Base-by-base conservation (phyloP, 192 early-diverging fungal genomes). In the Piromyces finnis region DNA sequence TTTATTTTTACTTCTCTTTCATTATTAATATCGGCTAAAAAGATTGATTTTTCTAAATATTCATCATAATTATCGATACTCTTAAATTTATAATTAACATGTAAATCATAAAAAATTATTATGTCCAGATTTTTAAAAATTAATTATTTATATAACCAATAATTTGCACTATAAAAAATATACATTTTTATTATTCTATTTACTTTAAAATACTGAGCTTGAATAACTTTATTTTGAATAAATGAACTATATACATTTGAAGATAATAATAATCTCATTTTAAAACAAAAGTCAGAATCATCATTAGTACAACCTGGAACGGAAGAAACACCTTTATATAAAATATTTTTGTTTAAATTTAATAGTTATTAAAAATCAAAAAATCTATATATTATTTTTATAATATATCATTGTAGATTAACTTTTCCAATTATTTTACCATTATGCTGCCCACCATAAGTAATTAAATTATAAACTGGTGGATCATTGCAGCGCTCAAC, bases 191-290 rank as follows among this genome's bases (percentile, higher is more conserved):
- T 32, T 32, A 9, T 32, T 32, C 30, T 32, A 32, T 32, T 32
- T 32, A 91, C 92, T 81, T 95, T 95, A 82, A 90, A 99, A 80
- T 98, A 99, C 87, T 99, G 97, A 7, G 96, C 97, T 87, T 95
- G 97, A 14, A 99, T 86, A 9, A 96, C 85, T 81, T 92, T 90
- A 80, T 91, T 85, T 22, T 95, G 92, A 28, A 97, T 88, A 87
- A 95, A 97, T 59, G 87, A 86, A 36, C 91, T 87, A 86, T 99
- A 99, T 12, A 91, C 96, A 13, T 94, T 95, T 22, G 84, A 80
- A n/a, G 88, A 84, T 1, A 94, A 91, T 82, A 98, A 88, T n/a
- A 86, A 85, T 28, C 94, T 85, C 91, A 95, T 94, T 78, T 93
- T 85, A 18, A 79, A 79, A 87, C 96, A 99, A 13, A 82, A 80